These are phyloP conservation scores for Trichoderma asperelloides DNA, from an alignment of 495 filamentous ascomycete species.

Conservation along the genomic window DNA sequence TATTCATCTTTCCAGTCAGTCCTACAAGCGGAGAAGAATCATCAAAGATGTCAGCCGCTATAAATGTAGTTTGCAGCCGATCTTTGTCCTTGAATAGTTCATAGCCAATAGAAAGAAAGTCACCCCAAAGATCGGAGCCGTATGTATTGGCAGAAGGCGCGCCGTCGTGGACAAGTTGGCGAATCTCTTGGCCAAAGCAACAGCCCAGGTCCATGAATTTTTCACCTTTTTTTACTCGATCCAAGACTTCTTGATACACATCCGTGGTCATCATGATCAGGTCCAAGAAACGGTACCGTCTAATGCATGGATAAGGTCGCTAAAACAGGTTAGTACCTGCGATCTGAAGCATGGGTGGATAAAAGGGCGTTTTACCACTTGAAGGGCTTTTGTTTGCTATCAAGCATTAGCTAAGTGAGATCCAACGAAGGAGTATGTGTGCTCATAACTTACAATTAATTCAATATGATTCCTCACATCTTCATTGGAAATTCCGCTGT, in stretches of 20 bases:
- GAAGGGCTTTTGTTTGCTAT: neutral
- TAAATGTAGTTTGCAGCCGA: constrained; percentile 36
- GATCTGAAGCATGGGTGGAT: neutral
- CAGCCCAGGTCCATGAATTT: constrained; percentile 42
- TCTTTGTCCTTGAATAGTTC: constrained; percentile 41
- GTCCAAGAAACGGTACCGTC: constrained; percentile 31
- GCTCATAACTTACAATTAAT: constrained; percentile 24
- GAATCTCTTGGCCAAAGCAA: constrained; percentile 42
- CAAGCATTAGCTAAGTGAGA: neutral
- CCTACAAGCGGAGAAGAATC: constrained; percentile 9
- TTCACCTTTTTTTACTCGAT: constrained; percentile 17
- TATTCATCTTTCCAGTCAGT: constrained; percentile 41
- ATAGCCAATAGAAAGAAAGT: constrained; percentile 46
- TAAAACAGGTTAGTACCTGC: neutral
- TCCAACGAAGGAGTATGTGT: neutral
- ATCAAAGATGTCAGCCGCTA: constrained; percentile 45
- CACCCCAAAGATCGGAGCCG: constrained; percentile 36
- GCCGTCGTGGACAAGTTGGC: constrained; percentile 34
- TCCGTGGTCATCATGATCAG: constrained; percentile 24
- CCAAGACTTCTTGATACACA: constrained; percentile 19
- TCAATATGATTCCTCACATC: constrained; percentile 13
- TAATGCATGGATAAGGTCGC: constrained; percentile 32
- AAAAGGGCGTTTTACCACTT: neutral
- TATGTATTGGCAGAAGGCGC: constrained; percentile 28
- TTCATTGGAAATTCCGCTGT: constrained; percentile 8